Evolutionary conservation across 495 filamentous ascomycete species (phyloP), one percentile per base, ranked within the genome.

Genomic region (Glonium stellatum): DNA sequence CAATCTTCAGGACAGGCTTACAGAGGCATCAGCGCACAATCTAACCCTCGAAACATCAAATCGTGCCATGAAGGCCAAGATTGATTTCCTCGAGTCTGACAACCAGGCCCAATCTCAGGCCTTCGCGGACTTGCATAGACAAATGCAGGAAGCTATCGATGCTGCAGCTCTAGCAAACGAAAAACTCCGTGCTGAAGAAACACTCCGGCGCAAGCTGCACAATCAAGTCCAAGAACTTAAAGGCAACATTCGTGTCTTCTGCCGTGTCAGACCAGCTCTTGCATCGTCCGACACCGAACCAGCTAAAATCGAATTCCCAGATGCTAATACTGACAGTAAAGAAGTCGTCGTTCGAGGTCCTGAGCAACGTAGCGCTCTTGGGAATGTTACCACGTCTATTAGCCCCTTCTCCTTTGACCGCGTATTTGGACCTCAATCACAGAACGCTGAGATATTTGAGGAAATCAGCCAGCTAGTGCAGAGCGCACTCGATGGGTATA

Each of bases 161-260:
- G 76, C 84, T 34, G 87, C 84, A 4, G 81, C 85, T 31, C 78
- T 81, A 44, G 83, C 85, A 2, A 85, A 89, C 53, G 86, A 89
- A 58, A 96, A 92, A 69, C 75, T 99, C 31, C 86, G 93, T 52
- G 87, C 82, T 57, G 93, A 99, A 71, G 93, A 99, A 70, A 95
- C 89, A 0, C 75, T 96, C 22, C 82, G 93, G 27, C 84, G 95
- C 39, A 92, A 93, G 66, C 82, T 99, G 10, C 95, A 97, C 76
- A 97, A 97, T 70, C 92, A 96, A 71, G 91, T 97, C 37, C 92
- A 97, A 70, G 95, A 99, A 65, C 80, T 99, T n/a, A 96, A 96
- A 72, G 93, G 93, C 57, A 99, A 99, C 65, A 99, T 99, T 64
- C 88, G 93, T 10, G 93, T 99, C 41, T 97, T 97, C 80, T 97